These are phyloP conservation scores for Lepraria neglecta DNA, from an alignment of 495 filamentous ascomycete species.

Conservation along the genomic window DNA sequence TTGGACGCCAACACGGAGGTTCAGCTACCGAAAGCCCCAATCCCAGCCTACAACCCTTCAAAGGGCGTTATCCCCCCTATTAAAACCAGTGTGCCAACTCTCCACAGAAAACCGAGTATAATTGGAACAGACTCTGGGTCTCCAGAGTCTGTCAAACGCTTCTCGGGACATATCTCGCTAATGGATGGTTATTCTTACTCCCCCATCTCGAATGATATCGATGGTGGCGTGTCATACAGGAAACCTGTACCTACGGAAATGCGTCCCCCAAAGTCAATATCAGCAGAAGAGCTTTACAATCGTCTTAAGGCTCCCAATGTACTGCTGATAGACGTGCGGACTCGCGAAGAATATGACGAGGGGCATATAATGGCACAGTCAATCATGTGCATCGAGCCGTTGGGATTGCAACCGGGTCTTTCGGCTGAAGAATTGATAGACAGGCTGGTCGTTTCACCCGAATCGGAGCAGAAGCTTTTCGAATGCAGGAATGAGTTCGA, in stretches of 20 bases:
- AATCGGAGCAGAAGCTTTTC: slow-evolving; percentile 66
- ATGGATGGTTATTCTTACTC: slow-evolving; percentile 12
- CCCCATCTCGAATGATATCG: slow-evolving; percentile 7
- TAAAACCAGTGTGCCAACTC: slow-evolving; percentile 2
- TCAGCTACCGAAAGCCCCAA: slow-evolving; percentile 68
- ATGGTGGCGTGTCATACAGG: neutral
- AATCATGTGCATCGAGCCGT: slow-evolving; percentile 88
- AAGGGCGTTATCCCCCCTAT: slow-evolving; percentile 14
- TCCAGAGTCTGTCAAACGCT: slow-evolving; percentile 19
- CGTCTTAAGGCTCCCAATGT: slow-evolving; percentile 59
- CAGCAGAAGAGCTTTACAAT: slow-evolving; percentile 56
- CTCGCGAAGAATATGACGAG: slow-evolving; percentile 72
- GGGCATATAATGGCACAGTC: slow-evolving; percentile 79
- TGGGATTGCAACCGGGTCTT: slow-evolving; percentile 64
- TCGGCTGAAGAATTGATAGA: slow-evolving; percentile 82
- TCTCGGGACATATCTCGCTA: slow-evolving; percentile 8
- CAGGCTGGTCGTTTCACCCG: slow-evolving; percentile 71
- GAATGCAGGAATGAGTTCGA: slow-evolving; percentile 73
- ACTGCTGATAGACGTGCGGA: slow-evolving; percentile 79
- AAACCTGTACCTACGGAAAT: neutral
- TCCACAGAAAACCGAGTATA: slow-evolving; percentile 22
- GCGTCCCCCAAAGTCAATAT: slow-evolving; percentile 40
- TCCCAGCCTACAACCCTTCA: slow-evolving; percentile 75
- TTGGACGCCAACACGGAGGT: slow-evolving; percentile 44
- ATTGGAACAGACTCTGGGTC: slow-evolving; percentile 20